phyloP scores from a whole-genome alignment of 495 filamentous ascomycete species.

The Penicillium steckii region DNA sequence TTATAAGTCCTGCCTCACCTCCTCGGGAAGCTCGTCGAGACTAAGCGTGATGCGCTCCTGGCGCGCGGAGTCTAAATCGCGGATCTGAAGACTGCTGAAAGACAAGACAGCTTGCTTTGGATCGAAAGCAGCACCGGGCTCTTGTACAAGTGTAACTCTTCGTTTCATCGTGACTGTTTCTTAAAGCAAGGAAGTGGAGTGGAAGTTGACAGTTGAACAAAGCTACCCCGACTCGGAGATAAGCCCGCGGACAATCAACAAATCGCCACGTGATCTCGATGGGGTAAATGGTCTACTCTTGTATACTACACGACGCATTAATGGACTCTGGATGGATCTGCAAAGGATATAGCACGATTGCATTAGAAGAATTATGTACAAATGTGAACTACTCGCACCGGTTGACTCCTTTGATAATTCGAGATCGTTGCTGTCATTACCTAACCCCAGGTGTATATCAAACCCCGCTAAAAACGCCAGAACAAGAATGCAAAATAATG shows the following conservation, averaged over 20 bases:
- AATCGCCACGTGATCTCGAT: no score
- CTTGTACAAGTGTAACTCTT: constrained; percentile 78
- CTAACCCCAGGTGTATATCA: no score
- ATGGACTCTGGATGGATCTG: no score
- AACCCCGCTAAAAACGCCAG: constrained; percentile 29
- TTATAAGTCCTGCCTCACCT: constrained; percentile 42
- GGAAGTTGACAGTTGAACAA: background rate
- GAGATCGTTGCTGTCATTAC: background rate
- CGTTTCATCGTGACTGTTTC: constrained; percentile 62
- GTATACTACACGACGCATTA: no score
- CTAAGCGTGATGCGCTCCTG: constrained; percentile 79
- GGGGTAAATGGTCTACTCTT: no score
- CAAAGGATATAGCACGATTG: no score
- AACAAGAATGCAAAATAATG: constrained; percentile 15
- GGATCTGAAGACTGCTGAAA: constrained; percentile 47
- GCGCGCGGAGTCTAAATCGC: constrained; percentile 59
- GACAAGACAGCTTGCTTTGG: constrained; percentile 56
- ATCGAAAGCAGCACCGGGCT: constrained; percentile 57
- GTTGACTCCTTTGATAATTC: constrained; percentile 8
- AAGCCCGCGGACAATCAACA: background rate
- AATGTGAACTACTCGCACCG: background rate
- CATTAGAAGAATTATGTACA: no score
- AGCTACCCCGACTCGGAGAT: background rate
- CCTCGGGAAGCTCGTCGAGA: constrained; percentile 68
- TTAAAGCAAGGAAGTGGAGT: background rate